Conservation (phyloP, 2,329 filamentous ascomycete species). For the Neofusicoccum ribis region DNA sequence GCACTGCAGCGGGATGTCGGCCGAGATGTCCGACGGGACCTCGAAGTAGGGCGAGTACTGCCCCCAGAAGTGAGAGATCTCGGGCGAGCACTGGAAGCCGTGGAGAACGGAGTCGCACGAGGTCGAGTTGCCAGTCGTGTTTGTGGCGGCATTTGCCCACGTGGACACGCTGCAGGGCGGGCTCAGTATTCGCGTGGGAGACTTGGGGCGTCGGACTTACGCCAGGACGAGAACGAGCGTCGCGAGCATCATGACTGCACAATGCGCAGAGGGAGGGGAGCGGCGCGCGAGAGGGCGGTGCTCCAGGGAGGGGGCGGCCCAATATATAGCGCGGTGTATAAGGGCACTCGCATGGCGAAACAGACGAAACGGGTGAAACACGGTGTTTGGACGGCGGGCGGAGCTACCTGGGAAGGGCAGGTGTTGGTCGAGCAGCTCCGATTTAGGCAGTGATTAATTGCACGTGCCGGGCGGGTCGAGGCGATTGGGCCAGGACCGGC, state of each 20-base stretch:
- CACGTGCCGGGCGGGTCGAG: not conserved
- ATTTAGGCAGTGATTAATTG: not conserved
- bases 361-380: not conserved
- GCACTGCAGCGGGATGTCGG: constrained; percentile 66
- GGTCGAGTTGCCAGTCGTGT: constrained; percentile 21
- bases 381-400: not conserved
- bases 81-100: constrained; percentile 64
- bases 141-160: constrained; percentile 2
- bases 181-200: not conserved
- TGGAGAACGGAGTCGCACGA: constrained; percentile 55
- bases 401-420: not conserved
- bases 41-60: constrained; percentile 86
- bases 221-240: constrained; percentile 4
- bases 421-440: constrained; percentile 3
- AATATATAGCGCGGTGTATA: not conserved
- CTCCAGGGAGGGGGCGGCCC: not conserved
- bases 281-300: too few species aligned
- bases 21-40: constrained; percentile 65
- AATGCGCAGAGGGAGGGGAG: not conserved
- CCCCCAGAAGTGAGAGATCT: constrained; percentile 72
- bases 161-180: not conserved
- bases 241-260: constrained; percentile 7
- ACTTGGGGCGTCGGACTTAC: not conserved
- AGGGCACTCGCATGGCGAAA: not conserved
- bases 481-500: not conserved